Percentiles rank a stretch among this genome's conserved stretches.
phyloP scores from a whole-genome alignment of 306 rosid species.

The Ormosia semicastrata region DNA sequence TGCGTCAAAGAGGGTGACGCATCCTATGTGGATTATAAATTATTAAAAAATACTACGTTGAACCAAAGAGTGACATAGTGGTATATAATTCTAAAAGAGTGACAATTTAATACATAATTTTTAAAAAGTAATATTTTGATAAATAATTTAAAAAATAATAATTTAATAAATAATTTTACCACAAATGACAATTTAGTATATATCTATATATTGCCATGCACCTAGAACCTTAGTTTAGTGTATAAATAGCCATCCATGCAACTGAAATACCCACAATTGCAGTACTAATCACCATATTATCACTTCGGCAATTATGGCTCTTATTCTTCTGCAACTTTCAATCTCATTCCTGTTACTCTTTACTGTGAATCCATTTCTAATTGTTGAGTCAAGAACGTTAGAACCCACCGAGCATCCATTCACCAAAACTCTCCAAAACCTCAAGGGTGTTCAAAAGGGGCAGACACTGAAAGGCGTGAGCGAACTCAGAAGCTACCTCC shows the following conservation, averaged over 20 bases:
- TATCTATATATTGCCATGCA: no score
- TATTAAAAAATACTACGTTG: no score
- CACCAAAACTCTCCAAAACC: slow-evolving; percentile 24
- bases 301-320: not conserved
- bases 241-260: not conserved
- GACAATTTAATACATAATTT: no score
- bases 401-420: not conserved
- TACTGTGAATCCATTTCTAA: not conserved
- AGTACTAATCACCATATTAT: no score
- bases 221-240: not conserved
- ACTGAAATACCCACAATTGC: not conserved
- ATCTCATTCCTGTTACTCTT: not conserved
- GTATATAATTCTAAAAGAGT: no score
- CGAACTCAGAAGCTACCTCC: slow-evolving; percentile 38
- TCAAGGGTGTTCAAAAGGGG: slow-evolving; percentile 37
- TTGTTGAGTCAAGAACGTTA: not conserved
- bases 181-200: no score
- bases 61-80: no score
- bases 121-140: no score
- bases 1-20: no score
- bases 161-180: no score
- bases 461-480: slow-evolving; percentile 35
- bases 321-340: not conserved
- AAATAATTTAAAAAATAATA: no score
- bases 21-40: no score